Evolutionary conservation across 371 early-diverging fungal species (phyloP).

Genomic region (Rhizopus arrhizus): DNA sequence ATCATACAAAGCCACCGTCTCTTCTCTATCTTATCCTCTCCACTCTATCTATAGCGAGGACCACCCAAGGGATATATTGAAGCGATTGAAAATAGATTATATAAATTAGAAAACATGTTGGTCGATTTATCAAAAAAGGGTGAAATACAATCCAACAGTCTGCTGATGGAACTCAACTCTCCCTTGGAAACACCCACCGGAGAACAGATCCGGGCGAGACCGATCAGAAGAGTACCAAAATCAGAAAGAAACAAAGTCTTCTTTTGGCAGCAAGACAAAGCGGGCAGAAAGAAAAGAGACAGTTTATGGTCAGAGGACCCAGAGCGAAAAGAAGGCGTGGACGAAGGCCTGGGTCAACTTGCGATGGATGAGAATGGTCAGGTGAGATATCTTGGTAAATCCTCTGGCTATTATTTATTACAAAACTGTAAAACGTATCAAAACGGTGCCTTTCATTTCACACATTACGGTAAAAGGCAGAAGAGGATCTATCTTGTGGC

Average conservation of each 20-base stretch:
- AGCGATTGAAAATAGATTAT: conserved; percentile 69
- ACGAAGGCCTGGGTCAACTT: conserved; percentile 40
- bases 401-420: conserved; percentile 49
- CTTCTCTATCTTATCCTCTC: neutral
- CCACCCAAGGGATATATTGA: conserved; percentile 78
- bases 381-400: conserved; percentile 49
- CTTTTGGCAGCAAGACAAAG: conserved; percentile 33
- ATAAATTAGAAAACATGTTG: conserved; percentile 61
- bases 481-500: conserved; percentile 8
- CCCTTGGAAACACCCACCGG: conserved; percentile 50
- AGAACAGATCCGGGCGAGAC: conserved; percentile 48
- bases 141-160: conserved; percentile 56
- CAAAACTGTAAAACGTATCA: conserved; percentile 47
- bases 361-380: conserved; percentile 53
- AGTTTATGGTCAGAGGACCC: conserved; percentile 5
- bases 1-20: neutral
- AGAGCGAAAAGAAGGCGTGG: conserved; percentile 15
- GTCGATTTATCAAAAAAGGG: conserved; percentile 55
- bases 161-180: conserved; percentile 61
- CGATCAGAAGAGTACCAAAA: conserved; percentile 39
- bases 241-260: conserved; percentile 31
- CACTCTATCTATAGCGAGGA: conserved; percentile 37
- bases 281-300: conserved; percentile 26
- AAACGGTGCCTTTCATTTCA: conserved; percentile 44
- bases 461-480: conserved; percentile 36